Base-by-base conservation (phyloP, 1,139 yeast species). In the Scheffersomyces parashehatae region DNA sequence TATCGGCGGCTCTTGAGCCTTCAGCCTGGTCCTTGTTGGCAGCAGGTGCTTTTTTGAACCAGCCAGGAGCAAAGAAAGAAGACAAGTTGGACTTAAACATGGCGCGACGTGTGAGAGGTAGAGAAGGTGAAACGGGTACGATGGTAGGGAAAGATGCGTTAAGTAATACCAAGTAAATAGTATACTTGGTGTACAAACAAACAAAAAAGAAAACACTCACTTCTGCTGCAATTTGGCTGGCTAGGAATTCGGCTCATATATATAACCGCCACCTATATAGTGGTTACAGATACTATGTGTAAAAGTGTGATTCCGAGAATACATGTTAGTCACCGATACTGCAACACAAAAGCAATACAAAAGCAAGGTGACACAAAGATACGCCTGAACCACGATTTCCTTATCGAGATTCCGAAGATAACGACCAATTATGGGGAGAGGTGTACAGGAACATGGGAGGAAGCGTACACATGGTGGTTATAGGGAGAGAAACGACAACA, bases 41-140 rank as follows among this genome's bases (percentile, higher is more conserved):
- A 24, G 43, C 16, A 11, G 40, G 28, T 35, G 41, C 37, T 36
- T 48, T 57, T 46, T 49, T 56, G 55, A 58, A 58, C 60, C 59
- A 57, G 29, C 58, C 55, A 40, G 53, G 48, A 26, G 51, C 32
- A 20, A 53, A 29, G 36, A 49, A 47, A 15, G 54, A 46, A 29
- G 48, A 43, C 31, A 49, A 38, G 39, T 48, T 37, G 14, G 54
- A 44, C 36, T 53, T 60, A 39, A 62, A 58, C 68, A 63, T 63
- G 29, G 37, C 36, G 36, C 7, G 33, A n/a, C 28, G 34, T 24
- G 35, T 28, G 15, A 28, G 20, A 37, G 26, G 26, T 6, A 20
- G 26, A 20, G 26, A 20, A 9, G 26, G 26, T 20, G 26, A 6
- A 20, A 20, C 26, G 26, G 26, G 26, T 20, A 20, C 26, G 26